phyloP scores from a whole-genome alignment of 2,329 filamentous ascomycete species.

The Diplodia mutila region DNA sequence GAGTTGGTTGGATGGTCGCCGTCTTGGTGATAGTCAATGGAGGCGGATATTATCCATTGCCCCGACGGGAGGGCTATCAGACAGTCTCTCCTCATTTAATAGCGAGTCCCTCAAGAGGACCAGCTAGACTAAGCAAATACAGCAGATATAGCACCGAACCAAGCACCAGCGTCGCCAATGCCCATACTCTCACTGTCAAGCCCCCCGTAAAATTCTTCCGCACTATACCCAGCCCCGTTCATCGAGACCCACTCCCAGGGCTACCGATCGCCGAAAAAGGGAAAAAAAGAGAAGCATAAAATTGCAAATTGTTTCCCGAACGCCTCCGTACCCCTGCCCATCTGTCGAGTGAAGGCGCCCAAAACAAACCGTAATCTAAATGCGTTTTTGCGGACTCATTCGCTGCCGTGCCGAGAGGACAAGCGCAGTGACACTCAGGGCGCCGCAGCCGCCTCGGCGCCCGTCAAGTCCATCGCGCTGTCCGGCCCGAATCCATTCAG shows the following conservation, averaged over 20 bases:
- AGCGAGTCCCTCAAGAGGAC: background rate
- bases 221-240: background rate
- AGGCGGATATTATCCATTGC: background rate
- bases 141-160: background rate
- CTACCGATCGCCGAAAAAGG: background rate
- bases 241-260: background rate
- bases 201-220: background rate
- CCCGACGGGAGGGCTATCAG: background rate
- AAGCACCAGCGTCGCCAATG: background rate
- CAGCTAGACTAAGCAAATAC: background rate
- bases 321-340: background rate
- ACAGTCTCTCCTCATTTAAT: background rate
- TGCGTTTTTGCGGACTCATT: background rate
- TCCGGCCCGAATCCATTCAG: conserved; percentile 27
- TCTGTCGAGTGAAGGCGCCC: background rate
- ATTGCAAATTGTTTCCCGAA: background rate
- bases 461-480: conserved; percentile 17
- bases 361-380: background rate
- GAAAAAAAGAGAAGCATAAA: background rate
- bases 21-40: background rate
- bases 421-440: background rate
- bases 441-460: conserved; percentile 5
- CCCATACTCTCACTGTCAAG: background rate
- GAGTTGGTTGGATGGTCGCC: background rate
- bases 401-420: background rate